Percentiles rank a stretch among this genome's conserved stretches.
These are phyloP conservation scores for Solanum megistacrolobum DNA, from an alignment of 257 asterid species.

Conservation along the genomic window DNA sequence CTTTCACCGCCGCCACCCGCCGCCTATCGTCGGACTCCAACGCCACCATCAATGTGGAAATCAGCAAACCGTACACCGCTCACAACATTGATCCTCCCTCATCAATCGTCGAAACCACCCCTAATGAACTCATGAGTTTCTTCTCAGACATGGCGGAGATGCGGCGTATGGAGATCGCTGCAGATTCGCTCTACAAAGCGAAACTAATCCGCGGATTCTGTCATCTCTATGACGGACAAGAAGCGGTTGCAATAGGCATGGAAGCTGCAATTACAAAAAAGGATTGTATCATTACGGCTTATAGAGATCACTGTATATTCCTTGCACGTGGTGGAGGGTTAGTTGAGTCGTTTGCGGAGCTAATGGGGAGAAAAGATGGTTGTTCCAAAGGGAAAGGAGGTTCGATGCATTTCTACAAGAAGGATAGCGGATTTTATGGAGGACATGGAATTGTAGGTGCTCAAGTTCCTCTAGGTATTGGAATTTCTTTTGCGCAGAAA, in stretches of 20 bases:
- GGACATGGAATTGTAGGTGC: conserved; percentile 99
- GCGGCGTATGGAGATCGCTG: conserved; percentile 95
- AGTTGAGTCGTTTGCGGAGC: conserved; percentile 57
- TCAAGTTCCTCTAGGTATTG: conserved; percentile 84
- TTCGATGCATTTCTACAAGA: conserved; percentile 91
- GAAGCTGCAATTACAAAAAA: conserved; percentile 75
- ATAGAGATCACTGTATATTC: conserved; percentile 65
- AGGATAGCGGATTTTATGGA: conserved; percentile 78
- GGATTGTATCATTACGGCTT: conserved; percentile 75
- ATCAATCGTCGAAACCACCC: conserved; percentile 58
- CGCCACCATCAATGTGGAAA: conserved; percentile 58
- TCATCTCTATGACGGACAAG: conserved; percentile 95
- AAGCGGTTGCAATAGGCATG: conserved; percentile 88
- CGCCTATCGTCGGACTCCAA: conserved; percentile 44
- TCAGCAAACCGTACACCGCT: conserved; percentile 67
- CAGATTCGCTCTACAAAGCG: conserved; percentile 91
- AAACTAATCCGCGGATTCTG: conserved; percentile 90
- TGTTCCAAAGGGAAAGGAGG: conserved; percentile 95
- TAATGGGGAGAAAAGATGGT: conserved; percentile 89
- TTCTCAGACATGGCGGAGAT: conserved; percentile 74
- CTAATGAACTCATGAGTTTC: conserved; percentile 66
- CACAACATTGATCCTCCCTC: conserved; percentile 92
- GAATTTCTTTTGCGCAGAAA: conserved; percentile 89
- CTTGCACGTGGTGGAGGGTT: conserved; percentile 83
- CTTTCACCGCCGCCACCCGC: conserved; percentile 24